Evolutionary conservation across 164 flowering plant species (phyloP), one percentile per base, ranked within the genome.

Genomic region (Magnolia changhungtana): DNA sequence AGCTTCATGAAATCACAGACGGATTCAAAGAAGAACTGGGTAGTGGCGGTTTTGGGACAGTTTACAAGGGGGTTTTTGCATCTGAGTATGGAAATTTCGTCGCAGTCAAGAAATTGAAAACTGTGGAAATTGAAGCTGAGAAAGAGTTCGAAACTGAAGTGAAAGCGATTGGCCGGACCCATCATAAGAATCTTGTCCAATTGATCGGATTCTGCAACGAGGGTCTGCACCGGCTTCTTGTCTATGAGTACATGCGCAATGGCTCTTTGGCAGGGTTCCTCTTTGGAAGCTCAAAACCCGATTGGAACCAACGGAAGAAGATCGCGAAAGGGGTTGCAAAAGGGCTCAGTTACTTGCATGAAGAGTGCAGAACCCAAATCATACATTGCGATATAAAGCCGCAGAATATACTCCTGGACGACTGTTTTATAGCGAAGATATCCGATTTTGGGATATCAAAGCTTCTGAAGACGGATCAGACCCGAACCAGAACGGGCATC

Each of bases 171-270:
- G 82, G 77, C 8, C 69, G 61, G 55, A 82, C 85, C 23, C 79
- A 82, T 70, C 85, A 82, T 66, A 78, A 51, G 61, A 82, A 82
- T 73, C 27, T 82, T 49, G 82, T 73, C 11, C 65, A 59, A 58
- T 49, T 82, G 31, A 69, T 82, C 0, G 85, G 82, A 4, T 80
- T 59, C 72, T 80, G 82, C 70, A 20, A 52, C 5, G 78, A 75
- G 4, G 76, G 75, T 19, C 8, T 69, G 3, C 20, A 77, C 20
- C 71, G 76, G 74, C 75, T 80, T 37, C 59, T 82, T 50, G 84
- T 82, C 7, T 82, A 80, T 23, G 84, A 82, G 67, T 74, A 49
- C 72, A 82, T 80, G 84, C 29, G 76, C 67, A 78, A 78, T 7
- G 85, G 85, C 19, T 80, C 83, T 6, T 79, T 83, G 6, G 76